Conservation (phyloP, 495 filamentous ascomycete genomes). For the Hypoxylon rickii region DNA sequence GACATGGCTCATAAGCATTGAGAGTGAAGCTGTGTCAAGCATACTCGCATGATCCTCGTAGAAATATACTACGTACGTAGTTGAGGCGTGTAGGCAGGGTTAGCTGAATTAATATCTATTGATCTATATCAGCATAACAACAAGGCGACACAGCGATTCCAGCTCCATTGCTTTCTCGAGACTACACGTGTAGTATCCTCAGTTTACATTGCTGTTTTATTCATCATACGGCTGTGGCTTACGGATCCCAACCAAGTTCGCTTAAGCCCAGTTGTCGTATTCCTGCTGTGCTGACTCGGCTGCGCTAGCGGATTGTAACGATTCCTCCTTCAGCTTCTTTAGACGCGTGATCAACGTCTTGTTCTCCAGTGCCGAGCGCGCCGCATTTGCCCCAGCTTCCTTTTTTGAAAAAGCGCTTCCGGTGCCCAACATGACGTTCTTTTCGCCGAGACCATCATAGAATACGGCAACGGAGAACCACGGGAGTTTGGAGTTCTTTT, state of each 20-base stretch:
- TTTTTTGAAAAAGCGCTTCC: conserved; percentile 72
- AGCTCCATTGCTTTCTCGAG: background rate
- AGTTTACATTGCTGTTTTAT: background rate
- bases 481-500: conserved; percentile 60
- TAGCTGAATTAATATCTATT: no score
- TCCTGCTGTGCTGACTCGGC: conserved; percentile 17
- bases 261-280: conserved; percentile 32
- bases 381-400: conserved; percentile 74
- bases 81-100: no score
- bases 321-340: conserved; percentile 53
- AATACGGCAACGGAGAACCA: conserved; percentile 72
- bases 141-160: background rate
- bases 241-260: background rate
- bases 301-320: conserved; percentile 16
- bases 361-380: conserved; percentile 64
- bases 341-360: conserved; percentile 62
- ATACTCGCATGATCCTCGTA: no score
- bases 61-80: no score
- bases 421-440: conserved; percentile 63
- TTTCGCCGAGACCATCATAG: conserved; percentile 74
- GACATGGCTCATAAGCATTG: no score
- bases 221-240: background rate
- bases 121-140: no score
- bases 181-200: background rate
- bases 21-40: no score